phyloP scores from a whole-genome alignment of 2,329 filamentous ascomycete genomes.

The Talaromyces sp. region DNA sequence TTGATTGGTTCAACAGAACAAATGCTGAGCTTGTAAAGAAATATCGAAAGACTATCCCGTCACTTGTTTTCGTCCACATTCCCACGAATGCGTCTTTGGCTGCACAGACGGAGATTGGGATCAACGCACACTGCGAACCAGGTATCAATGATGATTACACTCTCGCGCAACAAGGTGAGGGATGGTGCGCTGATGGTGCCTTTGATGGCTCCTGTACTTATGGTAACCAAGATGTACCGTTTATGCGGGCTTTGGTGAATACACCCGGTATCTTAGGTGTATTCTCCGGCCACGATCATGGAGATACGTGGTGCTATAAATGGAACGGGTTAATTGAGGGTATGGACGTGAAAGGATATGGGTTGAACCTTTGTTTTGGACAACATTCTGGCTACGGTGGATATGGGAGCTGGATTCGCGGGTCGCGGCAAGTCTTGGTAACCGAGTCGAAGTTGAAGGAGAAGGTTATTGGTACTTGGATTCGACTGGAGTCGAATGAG shows the following conservation, averaged over 20 bases:
- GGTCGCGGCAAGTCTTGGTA: conserved; percentile 59
- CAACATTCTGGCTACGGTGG: conserved; percentile 72
- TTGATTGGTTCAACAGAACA: conserved; percentile 50
- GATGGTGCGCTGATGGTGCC: conserved; percentile 11
- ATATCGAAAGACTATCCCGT: conserved; percentile 47
- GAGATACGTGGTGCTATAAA: conserved; percentile 58
- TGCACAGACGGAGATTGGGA: conserved; percentile 44
- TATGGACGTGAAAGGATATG: conserved; percentile 44
- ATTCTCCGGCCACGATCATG: conserved; percentile 70
- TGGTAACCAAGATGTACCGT: conserved; percentile 57
- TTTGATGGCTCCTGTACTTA: conserved; percentile 27
- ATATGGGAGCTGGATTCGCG: conserved; percentile 66
- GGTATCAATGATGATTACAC: conserved; percentile 53
- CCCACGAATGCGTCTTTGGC: conserved; percentile 48
- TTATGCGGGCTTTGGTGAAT: conserved; percentile 63
- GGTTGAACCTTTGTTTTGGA: conserved; percentile 58
- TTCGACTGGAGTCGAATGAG: conserved; percentile 60
- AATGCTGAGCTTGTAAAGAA: conserved; percentile 28
- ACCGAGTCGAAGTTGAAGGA: conserved; percentile 46
- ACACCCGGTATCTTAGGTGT: conserved; percentile 60
- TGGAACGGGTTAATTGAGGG: conserved; percentile 33
- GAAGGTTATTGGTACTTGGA: conserved; percentile 60
- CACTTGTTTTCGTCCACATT: conserved; percentile 60
- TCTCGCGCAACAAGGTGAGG: conserved; percentile 20
- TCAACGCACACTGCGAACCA: conserved; percentile 47